These are phyloP conservation scores for Magnolia changhungtana DNA, from an alignment of 164 flowering plant species.

Conservation along the genomic window DNA sequence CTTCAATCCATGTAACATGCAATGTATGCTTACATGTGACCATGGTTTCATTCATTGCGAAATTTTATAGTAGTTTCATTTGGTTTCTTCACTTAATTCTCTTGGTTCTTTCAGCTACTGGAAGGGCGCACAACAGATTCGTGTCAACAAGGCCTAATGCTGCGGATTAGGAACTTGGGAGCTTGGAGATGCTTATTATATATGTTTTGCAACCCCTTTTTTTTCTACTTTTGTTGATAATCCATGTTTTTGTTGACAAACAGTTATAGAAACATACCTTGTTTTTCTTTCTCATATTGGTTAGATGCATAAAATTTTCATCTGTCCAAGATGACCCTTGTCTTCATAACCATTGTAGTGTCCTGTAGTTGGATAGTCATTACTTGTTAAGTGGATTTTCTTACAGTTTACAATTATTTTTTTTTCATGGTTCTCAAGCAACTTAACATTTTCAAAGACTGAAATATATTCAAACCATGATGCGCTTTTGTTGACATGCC, in stretches of 20 bases:
- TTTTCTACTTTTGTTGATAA: neutral
- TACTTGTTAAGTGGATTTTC: neutral
- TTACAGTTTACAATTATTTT: too few relatives aligned
- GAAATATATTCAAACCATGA: neutral
- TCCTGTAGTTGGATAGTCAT: too few relatives aligned
- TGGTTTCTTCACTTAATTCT: neutral
- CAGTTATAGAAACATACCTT: neutral
- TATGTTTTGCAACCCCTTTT: neutral
- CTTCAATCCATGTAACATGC: neutral
- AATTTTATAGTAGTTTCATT: neutral
- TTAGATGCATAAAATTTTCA: neutral
- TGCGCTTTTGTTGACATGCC: neutral
- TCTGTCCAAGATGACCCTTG: too few relatives aligned
- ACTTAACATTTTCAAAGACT: neutral
- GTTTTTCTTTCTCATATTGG: too few relatives aligned
- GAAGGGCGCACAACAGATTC: constrained; percentile 67
- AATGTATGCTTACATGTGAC: neutral
- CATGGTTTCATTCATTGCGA: neutral
- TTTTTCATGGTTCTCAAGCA: neutral
- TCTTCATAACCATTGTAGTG: too few relatives aligned
- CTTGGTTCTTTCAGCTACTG: constrained; percentile 45
- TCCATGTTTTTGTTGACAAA: neutral
- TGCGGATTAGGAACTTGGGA: constrained; percentile 1
- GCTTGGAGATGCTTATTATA: neutral
- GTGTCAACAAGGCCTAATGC: constrained; percentile 79